A percentile compares a stretch with the other conserved stretches of the same genome.
Evolutionary conservation across 1,139 yeast genomes (phyloP).

Genomic region (Groenewaldozyma auringiensis): DNA sequence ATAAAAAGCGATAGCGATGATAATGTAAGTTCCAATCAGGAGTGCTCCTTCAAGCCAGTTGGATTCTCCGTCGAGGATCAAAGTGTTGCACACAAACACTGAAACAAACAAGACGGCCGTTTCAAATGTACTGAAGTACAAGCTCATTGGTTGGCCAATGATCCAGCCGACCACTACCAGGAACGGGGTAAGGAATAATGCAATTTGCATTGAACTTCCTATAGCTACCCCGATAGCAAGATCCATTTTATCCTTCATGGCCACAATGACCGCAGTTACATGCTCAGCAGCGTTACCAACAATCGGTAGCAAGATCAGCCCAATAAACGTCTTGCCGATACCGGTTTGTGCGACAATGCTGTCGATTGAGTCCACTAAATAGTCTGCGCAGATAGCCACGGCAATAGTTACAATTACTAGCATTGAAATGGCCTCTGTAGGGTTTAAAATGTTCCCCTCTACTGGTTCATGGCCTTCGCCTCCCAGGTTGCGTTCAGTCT

Average conservation of each 20-base stretch:
- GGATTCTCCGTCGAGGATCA: conserved; percentile 87
- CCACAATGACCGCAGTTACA: conserved; percentile 91
- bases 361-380: conserved; percentile 87
- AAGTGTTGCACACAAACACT: conserved; percentile 78
- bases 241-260: conserved; percentile 95
- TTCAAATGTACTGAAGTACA: conserved; percentile 87
- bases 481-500: conserved; percentile 15
- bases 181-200: conserved; percentile 89
- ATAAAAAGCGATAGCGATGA: conserved; percentile 83
- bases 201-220: conserved; percentile 94
- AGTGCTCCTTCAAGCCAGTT: conserved; percentile 96
- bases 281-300: conserved; percentile 99
- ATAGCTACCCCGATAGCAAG: conserved; percentile 94
- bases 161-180: conserved; percentile 90
- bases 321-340: conserved; percentile 88
- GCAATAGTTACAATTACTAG: conserved; percentile 62
- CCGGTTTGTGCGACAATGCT: conserved; percentile 77
- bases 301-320: conserved; percentile 86
- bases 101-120: conserved; percentile 85
- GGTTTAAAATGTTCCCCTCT: conserved; percentile 23
- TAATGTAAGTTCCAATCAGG: conserved; percentile 76
- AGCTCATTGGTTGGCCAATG: conserved; percentile 84
- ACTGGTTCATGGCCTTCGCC: neutral
- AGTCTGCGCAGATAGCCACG: conserved; percentile 90
- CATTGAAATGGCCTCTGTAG: conserved; percentile 24